These are phyloP conservation scores for Talaromyces sp. DNA, from an alignment of 2,329 filamentous ascomycete genomes.

Conservation along the genomic window DNA sequence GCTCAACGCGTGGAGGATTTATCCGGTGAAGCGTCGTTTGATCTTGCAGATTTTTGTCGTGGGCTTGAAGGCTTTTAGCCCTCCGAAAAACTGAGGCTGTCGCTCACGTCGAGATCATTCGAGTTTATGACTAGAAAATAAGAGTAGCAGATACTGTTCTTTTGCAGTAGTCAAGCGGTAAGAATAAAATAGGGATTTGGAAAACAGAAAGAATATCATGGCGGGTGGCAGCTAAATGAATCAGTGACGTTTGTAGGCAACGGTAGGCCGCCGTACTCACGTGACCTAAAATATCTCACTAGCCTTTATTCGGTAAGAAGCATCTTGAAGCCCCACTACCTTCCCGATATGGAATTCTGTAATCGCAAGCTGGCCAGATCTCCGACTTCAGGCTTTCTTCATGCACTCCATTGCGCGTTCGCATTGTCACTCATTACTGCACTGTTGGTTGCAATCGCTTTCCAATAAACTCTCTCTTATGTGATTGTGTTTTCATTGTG, in stretches of 20 bases:
- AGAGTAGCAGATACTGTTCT: background rate
- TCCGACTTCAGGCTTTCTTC: conserved; percentile 10
- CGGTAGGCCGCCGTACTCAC: conserved; percentile 3
- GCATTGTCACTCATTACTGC: conserved; percentile 3
- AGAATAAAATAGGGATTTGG: background rate
- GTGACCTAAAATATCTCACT: background rate
- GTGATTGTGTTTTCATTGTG: conserved; percentile 15
- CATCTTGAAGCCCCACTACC: background rate
- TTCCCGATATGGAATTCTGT: conserved; percentile 17
- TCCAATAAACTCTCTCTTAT: background rate
- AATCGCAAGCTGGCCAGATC: conserved; percentile 20
- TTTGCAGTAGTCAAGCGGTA: background rate
- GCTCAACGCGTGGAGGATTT: background rate
- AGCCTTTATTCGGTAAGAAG: background rate
- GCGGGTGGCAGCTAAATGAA: background rate
- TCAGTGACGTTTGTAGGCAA: conserved; percentile 18
- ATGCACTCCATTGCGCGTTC: conserved; percentile 1
- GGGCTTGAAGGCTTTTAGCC: background rate
- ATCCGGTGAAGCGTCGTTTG: background rate
- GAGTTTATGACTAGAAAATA: background rate
- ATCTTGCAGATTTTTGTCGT: conserved; percentile 7
- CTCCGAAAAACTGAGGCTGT: background rate
- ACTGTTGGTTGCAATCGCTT: conserved; percentile 5
- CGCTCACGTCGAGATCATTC: background rate
- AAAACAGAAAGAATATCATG: background rate